Percentiles rank a stretch among this genome's conserved stretches.
Evolutionary conservation across 108 stramenopile species (phyloP).

Genomic region (Thalassiosira profunda): DNA sequence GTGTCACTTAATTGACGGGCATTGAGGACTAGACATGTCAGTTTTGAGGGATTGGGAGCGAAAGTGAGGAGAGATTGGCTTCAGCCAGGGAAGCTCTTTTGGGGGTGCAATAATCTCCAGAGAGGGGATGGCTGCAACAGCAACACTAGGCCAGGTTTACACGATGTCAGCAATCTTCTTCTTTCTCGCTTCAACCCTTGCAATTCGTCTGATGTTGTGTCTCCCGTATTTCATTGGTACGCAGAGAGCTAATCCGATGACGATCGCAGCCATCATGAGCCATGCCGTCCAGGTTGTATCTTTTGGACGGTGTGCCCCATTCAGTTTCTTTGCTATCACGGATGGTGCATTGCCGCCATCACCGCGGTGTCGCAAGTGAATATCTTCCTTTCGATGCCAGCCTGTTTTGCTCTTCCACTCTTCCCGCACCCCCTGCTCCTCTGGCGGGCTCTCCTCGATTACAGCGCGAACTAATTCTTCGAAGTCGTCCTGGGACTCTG

Average conservation of each 20-base stretch:
- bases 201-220: neutral
- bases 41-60: neutral
- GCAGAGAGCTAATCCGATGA: neutral
- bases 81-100: neutral
- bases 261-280: neutral
- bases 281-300: neutral
- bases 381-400: conserved; percentile 61
- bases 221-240: neutral
- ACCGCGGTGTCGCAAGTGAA: conserved; percentile 3
- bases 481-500: conserved; percentile 54
- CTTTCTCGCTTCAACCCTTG: too few species aligned
- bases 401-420: conserved; percentile 62
- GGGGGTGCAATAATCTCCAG: neutral
- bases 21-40: neutral
- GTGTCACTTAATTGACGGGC: neutral
- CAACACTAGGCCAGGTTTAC: too few species aligned
- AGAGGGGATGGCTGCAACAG: too few species aligned
- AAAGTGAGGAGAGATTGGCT: neutral
- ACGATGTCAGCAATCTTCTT: too few species aligned
- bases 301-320: neutral
- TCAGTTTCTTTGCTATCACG: neutral
- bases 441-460: conserved; percentile 49
- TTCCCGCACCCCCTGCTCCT: conserved; percentile 52
- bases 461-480: conserved; percentile 53
- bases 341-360: neutral